Base-by-base conservation (phyloP, 2,329 filamentous ascomycete genomes). In the Didymella pomorum region DNA sequence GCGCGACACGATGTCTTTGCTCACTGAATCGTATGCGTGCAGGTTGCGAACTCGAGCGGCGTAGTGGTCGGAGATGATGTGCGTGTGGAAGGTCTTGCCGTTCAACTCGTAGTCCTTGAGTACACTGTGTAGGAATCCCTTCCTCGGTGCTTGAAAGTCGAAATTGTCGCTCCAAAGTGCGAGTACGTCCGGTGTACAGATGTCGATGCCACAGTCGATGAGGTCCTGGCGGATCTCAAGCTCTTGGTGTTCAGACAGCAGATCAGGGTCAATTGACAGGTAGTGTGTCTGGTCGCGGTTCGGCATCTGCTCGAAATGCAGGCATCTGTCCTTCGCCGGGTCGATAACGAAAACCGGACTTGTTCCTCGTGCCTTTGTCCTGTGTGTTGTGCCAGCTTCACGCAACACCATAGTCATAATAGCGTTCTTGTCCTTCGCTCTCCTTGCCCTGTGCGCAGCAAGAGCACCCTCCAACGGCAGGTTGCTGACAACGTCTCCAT, bases 121-220 rank as follows among this genome's bases (percentile, higher is more conserved):
- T 1, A 98, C 93, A 58, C 93, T 93, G 73, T 93, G 91, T 33
- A 99, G 79, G 70, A 97, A 97, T 70, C 96, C 92, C 69, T 89
- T 89, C 53, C 93, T 86, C 1, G 94, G 92, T 8, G 93, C 84
- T 75, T 97, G 93, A 76, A 97, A 98, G 76, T 99, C 94, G 70
- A 98, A 99, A 73, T 93, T 97, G 78, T 99, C 95, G 9, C 93
- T 95, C 92, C 95, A 99, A 56, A 98, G 80, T 8, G 93, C 93
- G 42, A 98, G 84, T 9, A 97, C 93, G 72, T 98, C 95, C 0
- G 94, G 93, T 1, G 95, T 98, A 78, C 94, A 98, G 64, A 99
- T 98, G 74, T 99, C 95, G 71, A 99, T 95, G 51, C 92, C 91
- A 68, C 92, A 93, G 76, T 99, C 95, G 61, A 98, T 90, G 58